phyloP scores from a whole-genome alignment of 768 basidiomycete genomes.

The Agrocybe pediades region DNA sequence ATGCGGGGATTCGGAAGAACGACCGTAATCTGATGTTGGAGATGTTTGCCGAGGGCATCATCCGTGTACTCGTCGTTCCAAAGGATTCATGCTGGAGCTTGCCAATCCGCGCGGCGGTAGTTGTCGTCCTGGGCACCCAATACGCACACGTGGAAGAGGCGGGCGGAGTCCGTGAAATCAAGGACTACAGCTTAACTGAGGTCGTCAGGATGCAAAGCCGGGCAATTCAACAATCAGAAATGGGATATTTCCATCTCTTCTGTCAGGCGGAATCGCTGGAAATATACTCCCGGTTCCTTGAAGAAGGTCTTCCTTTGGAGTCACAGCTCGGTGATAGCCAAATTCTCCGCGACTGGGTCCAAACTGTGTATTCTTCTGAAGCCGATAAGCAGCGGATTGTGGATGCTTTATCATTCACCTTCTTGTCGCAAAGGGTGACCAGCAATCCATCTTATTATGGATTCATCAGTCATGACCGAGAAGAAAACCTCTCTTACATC shows the following conservation, averaged over 20 bases:
- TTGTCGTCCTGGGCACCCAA: slow-evolving; percentile 93
- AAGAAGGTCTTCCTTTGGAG: slow-evolving; percentile 89
- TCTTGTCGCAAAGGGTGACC: slow-evolving; percentile 67
- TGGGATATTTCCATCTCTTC: slow-evolving; percentile 80
- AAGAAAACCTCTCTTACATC: slow-evolving; percentile 67
- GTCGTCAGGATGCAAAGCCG: slow-evolving; percentile 91
- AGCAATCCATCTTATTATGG: slow-evolving; percentile 90
- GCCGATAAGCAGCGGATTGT: slow-evolving; percentile 64
- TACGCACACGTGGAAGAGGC: slow-evolving; percentile 57
- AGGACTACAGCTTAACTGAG: slow-evolving; percentile 81
- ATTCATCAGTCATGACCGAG: slow-evolving; percentile 40
- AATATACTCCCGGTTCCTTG: slow-evolving; percentile 80
- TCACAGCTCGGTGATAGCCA: slow-evolving; percentile 64
- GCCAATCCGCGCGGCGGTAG: slow-evolving; percentile 79
- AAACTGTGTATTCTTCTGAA: slow-evolving; percentile 14
- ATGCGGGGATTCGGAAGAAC: slow-evolving; percentile 63
- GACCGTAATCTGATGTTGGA: slow-evolving; percentile 79
- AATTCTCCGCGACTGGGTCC: slow-evolving; percentile 38
- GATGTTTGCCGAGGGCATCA: slow-evolving; percentile 76
- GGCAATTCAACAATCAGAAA: slow-evolving; percentile 64
- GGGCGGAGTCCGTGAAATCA: slow-evolving; percentile 63
- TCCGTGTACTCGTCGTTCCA: slow-evolving; percentile 81
- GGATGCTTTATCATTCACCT: slow-evolving; percentile 81
- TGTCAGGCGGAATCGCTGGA: slow-evolving; percentile 88
- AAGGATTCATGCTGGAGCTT: slow-evolving; percentile 87